A percentile compares a stretch with the other conserved stretches of the same genome.
Evolutionary conservation across 2,329 filamentous ascomycete genomes (phyloP).

Genomic region (Aspergillus arachidicola): DNA sequence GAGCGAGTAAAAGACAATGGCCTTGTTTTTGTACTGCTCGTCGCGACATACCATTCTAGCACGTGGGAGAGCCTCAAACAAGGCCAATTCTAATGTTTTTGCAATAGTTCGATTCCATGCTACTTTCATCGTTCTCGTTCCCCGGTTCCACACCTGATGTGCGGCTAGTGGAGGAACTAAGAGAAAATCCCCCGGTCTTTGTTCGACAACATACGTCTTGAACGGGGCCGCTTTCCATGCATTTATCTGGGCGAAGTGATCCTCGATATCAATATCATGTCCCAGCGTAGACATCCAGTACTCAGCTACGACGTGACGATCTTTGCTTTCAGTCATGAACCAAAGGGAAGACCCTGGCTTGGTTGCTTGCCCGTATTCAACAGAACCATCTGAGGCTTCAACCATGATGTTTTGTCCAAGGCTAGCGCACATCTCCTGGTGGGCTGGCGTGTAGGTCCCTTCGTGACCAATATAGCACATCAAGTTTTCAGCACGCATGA

Average conservation of each 20-base stretch:
- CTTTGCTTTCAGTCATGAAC: constrained; percentile 98
- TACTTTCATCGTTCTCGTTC: constrained; percentile 93
- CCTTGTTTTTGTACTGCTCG: constrained; percentile 98
- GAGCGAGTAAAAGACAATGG: constrained; percentile 86
- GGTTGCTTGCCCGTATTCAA: constrained; percentile 68
- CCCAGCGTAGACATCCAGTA: constrained; percentile 92
- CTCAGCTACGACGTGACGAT: constrained; percentile 85
- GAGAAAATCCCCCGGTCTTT: constrained; percentile 88
- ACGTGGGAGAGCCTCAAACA: constrained; percentile 84
- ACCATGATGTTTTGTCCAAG: constrained; percentile 99
- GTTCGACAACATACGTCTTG: constrained; percentile 88
- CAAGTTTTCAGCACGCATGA: constrained; percentile 92
- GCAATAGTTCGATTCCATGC: constrained; percentile 96
- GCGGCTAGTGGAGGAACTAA: constrained; percentile 89
- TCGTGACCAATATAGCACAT: constrained; percentile 99
- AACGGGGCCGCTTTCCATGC: constrained; percentile 96
- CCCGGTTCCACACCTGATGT: constrained; percentile 98
- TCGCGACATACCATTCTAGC: constrained; percentile 91
- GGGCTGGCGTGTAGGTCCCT: constrained; percentile 92
- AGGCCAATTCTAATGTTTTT: constrained; percentile 83
- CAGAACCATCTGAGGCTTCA: constrained; percentile 70
- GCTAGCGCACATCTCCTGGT: constrained; percentile 96
- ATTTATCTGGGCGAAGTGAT: constrained; percentile 93
- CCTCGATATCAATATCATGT: constrained; percentile 95
- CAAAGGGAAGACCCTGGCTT: constrained; percentile 88